These are phyloP conservation scores for Lobulomyces angularis DNA, from an alignment of 192 early-diverging fungal genomes.

Conservation along the genomic window DNA sequence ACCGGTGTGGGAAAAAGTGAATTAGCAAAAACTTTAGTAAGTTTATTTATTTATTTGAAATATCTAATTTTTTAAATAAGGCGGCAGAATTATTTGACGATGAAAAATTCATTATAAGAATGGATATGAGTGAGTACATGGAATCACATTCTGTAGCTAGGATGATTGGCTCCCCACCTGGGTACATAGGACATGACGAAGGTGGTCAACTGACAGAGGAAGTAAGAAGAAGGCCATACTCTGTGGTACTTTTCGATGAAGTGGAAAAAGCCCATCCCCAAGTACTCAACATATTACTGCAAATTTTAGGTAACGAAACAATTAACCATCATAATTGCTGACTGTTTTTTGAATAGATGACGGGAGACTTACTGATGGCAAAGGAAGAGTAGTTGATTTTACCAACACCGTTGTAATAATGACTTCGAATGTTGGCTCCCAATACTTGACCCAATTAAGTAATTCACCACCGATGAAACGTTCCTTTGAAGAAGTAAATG, in stretches of 20 bases:
- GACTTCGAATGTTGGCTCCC: conserved; percentile 78
- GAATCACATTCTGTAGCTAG: conserved; percentile 75
- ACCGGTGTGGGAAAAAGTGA: conserved; percentile 90
- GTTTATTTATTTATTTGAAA: not conserved
- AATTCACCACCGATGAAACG: conserved; percentile 1
- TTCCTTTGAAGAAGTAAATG: not conserved
- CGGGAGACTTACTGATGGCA: conserved; percentile 85
- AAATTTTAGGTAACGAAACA: conserved; percentile 75
- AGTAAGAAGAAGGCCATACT: conserved; percentile 81
- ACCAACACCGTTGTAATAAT: conserved; percentile 91
- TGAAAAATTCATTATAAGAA: conserved; percentile 83
- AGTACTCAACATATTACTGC: conserved; percentile 85
- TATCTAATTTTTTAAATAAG: conserved; percentile 34
- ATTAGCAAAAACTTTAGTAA: conserved; percentile 38
- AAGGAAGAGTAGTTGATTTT: conserved; percentile 88
- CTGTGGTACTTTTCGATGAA: conserved; percentile 93
- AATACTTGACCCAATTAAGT: conserved; percentile 27
- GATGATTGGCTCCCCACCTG: conserved; percentile 89
- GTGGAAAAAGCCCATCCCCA: conserved; percentile 93
- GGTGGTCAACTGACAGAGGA: conserved; percentile 93
- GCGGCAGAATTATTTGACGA: conserved; percentile 88
- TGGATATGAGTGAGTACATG: conserved; percentile 99
- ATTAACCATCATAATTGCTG: too few species aligned
- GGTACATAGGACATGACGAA: conserved; percentile 93
- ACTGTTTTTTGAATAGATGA: too few species aligned